phyloP scores from a whole-genome alignment of 331 rosid species.

The Cydonia oblonga region DNA sequence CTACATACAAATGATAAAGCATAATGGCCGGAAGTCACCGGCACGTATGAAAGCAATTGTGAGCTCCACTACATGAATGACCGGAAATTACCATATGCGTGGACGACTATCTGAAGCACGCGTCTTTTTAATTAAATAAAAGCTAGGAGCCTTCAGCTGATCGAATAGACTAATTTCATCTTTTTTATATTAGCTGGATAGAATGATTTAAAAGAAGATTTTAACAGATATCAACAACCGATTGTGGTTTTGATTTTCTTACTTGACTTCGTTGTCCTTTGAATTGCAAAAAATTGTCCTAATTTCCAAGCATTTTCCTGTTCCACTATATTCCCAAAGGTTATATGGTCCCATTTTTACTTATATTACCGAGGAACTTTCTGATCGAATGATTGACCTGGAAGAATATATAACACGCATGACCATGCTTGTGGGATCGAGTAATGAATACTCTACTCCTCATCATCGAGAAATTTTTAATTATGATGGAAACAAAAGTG shows the following conservation, averaged over 20 bases:
- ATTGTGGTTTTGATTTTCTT: neutral
- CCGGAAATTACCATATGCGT: neutral
- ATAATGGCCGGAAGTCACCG: neutral
- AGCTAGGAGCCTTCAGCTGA: neutral
- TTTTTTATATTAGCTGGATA: neutral
- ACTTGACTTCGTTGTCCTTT: neutral
- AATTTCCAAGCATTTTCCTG: neutral
- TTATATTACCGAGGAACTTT: neutral
- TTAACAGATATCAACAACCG: neutral
- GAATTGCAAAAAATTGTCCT: neutral
- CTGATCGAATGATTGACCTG: neutral
- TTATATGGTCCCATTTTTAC: neutral
- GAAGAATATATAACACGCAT: no score
- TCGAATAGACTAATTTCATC: no score
- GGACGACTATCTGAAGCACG: accelerated
- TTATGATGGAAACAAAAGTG: no score
- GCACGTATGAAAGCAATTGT: neutral
- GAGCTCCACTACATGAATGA: neutral
- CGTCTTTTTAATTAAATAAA: neutral
- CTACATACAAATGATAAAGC: neutral
- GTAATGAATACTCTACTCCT: neutral
- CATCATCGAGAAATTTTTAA: no score
- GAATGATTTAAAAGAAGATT: neutral
- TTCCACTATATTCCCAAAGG: neutral
- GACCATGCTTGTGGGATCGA: no score